Base-by-base conservation (phyloP, 495 filamentous ascomycete species). In the Parathielavia hyrcaniae region DNA sequence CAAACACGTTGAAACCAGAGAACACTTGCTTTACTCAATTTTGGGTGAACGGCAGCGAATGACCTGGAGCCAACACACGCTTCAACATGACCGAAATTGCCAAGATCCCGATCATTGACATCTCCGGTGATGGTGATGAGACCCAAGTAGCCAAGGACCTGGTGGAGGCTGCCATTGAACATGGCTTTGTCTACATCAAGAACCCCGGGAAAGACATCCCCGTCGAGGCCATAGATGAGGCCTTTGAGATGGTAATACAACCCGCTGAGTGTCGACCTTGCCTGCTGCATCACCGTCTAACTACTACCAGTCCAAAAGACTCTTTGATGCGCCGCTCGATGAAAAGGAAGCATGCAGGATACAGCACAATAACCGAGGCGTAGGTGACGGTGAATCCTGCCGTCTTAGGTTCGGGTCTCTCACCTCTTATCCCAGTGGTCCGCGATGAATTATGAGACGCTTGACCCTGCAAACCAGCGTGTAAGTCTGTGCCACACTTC, bases 131-230 rank as follows among this genome's bases (percentile, higher is more conserved):
- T 6, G 72, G 74, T 23, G 72, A 83, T 58, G 71, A 81, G 63
- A 62, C 74, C 3, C 55, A 81, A 61, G 81, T 84, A 55, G 88
- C 89, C 50, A 80, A 81, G 58, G 74, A 85, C 43, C 79, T 97
- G 36, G 83, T 97, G 32, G 80, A 89, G 57, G 93, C 91, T 1
- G 89, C 89, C 9, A 78, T 85, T 36, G 81, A 84, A 26, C 84
- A 89, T 69, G 92, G 92, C 48, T 97, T 97, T 67, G 79, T 97
- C 34, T 97, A 93, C 71, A 83, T 97, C 65, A 87, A 83, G 57
- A 76, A 81, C 56, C 80, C 80, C 16, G 81, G 82, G 35, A 75
- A 70, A 6, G 84, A 87, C 50, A 89, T 97, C n/a, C 75, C 83
- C 0, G 58, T 72, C 0, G 72, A 79, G 22, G 82, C 85, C 47